Conservation (phyloP, 23 red algal genomes). For the Gracilariopsis chorda region DNA sequence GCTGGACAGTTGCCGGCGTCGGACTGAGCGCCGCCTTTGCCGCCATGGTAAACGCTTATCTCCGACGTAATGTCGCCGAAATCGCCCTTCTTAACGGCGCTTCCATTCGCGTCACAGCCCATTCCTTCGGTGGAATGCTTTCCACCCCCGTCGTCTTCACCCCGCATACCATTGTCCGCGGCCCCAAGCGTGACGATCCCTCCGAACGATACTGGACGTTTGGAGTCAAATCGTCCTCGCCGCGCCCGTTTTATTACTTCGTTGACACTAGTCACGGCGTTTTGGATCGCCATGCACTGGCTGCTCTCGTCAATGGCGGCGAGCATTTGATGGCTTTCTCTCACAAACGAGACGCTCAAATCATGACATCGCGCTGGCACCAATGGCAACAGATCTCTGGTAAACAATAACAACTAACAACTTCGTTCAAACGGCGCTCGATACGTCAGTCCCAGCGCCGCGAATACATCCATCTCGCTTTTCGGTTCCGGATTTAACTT, state of each 20-base stretch:
- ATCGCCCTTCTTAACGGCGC: conserved; percentile 29
- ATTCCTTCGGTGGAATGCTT: conserved; percentile 33
- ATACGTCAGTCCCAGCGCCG: conserved; percentile 54
- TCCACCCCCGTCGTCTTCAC: neutral
- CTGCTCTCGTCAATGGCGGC: conserved; percentile 42
- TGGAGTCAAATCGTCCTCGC: neutral
- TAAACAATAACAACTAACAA: conserved; percentile 7
- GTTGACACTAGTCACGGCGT: conserved; percentile 34
- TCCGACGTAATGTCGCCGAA: conserved; percentile 36
- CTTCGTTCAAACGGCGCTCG: conserved; percentile 59
- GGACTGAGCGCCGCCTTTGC: conserved; percentile 49
- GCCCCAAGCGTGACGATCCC: neutral
- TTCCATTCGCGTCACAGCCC: conserved; percentile 9
- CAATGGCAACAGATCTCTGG: conserved; percentile 23
- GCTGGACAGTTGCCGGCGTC: conserved; percentile 31
- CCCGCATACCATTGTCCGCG: neutral
- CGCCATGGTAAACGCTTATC: conserved; percentile 31
- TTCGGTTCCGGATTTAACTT: neutral
- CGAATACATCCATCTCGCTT: conserved; percentile 58
- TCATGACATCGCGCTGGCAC: conserved; percentile 33
- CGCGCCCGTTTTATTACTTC: conserved; percentile 14
- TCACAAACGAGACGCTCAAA: conserved; percentile 38
- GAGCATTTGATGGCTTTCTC: conserved; percentile 20
- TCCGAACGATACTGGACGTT: conserved; percentile 50
- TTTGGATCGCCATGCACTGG: neutral